These are phyloP conservation scores for Nicotiana obtusifolia DNA, from an alignment of 257 asterid species.

Conservation along the genomic window DNA sequence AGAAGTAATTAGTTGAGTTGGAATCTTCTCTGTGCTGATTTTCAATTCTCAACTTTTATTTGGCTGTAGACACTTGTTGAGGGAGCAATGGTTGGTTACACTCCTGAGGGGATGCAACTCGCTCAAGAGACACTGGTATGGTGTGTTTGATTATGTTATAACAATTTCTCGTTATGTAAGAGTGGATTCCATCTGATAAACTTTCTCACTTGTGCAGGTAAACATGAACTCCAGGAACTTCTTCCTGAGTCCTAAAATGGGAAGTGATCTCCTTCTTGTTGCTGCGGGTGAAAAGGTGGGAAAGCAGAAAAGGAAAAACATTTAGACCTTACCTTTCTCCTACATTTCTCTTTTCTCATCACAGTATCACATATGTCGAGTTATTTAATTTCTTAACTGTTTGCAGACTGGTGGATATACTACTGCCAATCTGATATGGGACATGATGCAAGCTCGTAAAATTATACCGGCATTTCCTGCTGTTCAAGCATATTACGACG, in stretches of 20 bases:
- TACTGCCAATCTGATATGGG: slow-evolving; percentile 87
- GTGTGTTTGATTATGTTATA: slow-evolving; percentile 5
- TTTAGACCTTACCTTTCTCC: not conserved
- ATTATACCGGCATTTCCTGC: slow-evolving; percentile 42
- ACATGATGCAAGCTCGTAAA: slow-evolving; percentile 66
- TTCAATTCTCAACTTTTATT: slow-evolving; percentile 6
- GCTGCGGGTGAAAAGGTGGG: slow-evolving; percentile 93
- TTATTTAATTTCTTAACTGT: slow-evolving; percentile 12
- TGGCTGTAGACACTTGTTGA: slow-evolving; percentile 61
- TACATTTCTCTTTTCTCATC: not conserved
- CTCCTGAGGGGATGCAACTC: slow-evolving; percentile 80
- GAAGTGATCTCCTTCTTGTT: slow-evolving; percentile 62
- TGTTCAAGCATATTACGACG: slow-evolving; percentile 65
- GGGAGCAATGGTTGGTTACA: slow-evolving; percentile 89
- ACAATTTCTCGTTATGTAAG: not conserved
- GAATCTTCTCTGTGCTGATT: not conserved
- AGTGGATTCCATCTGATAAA: not conserved
- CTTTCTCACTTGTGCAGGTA: slow-evolving; percentile 32
- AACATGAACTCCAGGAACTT: slow-evolving; percentile 48
- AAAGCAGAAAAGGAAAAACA: not conserved
- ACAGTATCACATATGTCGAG: not conserved
- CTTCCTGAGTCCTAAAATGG: slow-evolving; percentile 41
- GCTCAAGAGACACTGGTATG: slow-evolving; percentile 84
- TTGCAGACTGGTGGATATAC: slow-evolving; percentile 74
- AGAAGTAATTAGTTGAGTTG: not conserved